phyloP scores from a whole-genome alignment of 129 eudicot species.

The Cynara cardunculus region DNA sequence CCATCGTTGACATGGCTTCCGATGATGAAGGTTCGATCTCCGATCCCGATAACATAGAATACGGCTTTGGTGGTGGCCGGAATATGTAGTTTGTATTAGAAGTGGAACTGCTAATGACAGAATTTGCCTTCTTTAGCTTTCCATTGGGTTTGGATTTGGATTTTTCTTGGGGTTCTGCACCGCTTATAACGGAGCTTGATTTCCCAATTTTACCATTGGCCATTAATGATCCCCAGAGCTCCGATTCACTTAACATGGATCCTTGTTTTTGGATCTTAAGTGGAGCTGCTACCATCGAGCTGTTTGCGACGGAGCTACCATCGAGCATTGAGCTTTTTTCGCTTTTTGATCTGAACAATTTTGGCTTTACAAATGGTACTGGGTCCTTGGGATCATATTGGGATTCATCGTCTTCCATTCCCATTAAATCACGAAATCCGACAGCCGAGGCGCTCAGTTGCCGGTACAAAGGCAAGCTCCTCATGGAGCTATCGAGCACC shows the following conservation, averaged over 20 bases:
- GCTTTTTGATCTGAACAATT: slow-evolving; percentile 41
- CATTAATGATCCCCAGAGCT: background rate
- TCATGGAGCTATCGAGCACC: slow-evolving; percentile 13
- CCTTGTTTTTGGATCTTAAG: background rate
- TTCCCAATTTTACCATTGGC: slow-evolving; percentile 27
- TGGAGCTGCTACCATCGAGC: slow-evolving; percentile 36
- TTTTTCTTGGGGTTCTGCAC: slow-evolving; percentile 32
- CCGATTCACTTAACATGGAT: slow-evolving; percentile 30
- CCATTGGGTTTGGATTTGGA: slow-evolving; percentile 15
- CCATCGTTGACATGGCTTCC: slow-evolving; percentile 56
- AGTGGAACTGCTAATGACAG: slow-evolving; percentile 36
- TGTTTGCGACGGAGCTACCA: slow-evolving; percentile 6
- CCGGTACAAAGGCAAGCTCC: slow-evolving; percentile 19
- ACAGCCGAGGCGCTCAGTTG: background rate
- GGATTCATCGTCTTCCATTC: background rate
- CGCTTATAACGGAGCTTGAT: slow-evolving; percentile 54
- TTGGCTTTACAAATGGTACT: slow-evolving; percentile 15
- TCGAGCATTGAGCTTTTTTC: slow-evolving; percentile 41
- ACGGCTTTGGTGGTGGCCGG: slow-evolving; percentile 18
- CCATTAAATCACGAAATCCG: slow-evolving; percentile 11
- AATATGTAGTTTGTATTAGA: background rate
- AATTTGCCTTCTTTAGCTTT: slow-evolving; percentile 32
- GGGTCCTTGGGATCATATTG: background rate
- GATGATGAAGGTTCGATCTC: slow-evolving; percentile 71
- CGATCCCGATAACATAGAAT: slow-evolving; percentile 46